Evolutionary conservation across 164 flowering plant species (phyloP).

Genomic region (Magnolia kwangsiensis): DNA sequence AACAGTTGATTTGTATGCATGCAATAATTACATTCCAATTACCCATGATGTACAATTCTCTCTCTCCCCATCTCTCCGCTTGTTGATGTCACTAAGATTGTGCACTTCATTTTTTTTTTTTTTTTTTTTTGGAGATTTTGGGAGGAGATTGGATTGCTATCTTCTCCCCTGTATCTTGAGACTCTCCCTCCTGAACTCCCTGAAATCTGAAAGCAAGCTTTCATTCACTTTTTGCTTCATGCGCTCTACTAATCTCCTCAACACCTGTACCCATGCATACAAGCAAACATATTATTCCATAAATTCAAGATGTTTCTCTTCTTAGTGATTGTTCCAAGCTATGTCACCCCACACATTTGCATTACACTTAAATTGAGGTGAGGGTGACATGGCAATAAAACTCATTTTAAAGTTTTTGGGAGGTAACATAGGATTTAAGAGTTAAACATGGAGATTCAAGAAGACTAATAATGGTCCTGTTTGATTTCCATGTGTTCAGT

Average conservation of each 20-base stretch:
- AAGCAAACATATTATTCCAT: not conserved
- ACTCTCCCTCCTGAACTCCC: constrained; percentile 49
- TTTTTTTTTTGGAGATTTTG: not conserved
- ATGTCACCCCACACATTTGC: not conserved
- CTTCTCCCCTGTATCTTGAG: constrained; percentile 12
- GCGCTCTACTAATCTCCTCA: constrained; percentile 57
- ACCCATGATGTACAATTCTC: too few species aligned
- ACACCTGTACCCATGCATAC: constrained; percentile 34
- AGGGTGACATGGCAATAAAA: not conserved
- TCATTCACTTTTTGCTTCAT: constrained; percentile 71
- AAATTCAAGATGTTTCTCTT: not conserved
- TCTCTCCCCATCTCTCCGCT: too few species aligned
- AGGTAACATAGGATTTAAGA: not conserved
- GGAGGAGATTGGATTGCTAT: not conserved
- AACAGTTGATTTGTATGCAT: too few species aligned
- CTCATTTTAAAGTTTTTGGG: not conserved
- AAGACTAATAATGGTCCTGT: too few species aligned
- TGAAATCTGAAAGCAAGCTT: constrained; percentile 69
- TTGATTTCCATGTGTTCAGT: not conserved
- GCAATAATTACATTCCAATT: too few species aligned
- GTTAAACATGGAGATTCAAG: not conserved
- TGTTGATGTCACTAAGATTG: too few species aligned
- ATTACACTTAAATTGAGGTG: not conserved
- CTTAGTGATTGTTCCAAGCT: not conserved
- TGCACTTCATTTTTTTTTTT: too few species aligned